Conservation (phyloP, 164 flowering plant species). For the Magnolia sinica region DNA sequence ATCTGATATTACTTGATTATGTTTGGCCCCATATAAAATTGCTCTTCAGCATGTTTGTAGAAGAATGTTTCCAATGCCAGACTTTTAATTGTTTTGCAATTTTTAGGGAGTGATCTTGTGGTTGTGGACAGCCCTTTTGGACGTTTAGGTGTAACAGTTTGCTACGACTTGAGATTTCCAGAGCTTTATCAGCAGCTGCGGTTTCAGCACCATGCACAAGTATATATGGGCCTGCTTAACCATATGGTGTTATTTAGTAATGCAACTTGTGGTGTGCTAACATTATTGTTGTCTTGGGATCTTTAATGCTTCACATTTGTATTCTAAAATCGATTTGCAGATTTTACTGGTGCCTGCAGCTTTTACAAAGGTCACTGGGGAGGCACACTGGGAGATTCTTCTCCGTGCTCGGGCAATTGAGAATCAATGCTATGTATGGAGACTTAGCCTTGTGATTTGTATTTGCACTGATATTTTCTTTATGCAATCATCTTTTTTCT, state of each 20-base stretch:
- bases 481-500: not conserved
- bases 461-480: conserved; percentile 2
- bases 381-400: conserved; percentile 97
- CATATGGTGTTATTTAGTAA: not conserved
- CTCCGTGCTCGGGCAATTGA: conserved; percentile 94
- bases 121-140: conserved; percentile 79
- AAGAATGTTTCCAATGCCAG: not conserved
- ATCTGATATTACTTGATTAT: not conserved
- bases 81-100: not conserved
- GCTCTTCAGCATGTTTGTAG: not conserved
- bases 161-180: conserved; percentile 96
- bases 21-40: not conserved
- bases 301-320: not conserved
- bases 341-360: conserved; percentile 86
- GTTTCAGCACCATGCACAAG: conserved; percentile 80
- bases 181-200: conserved; percentile 79
- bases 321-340: conserved; percentile 29
- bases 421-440: conserved; percentile 86
- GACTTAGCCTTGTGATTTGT: not conserved
- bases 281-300: not conserved
- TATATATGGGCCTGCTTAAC: conserved; percentile 11
- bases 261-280: not conserved
- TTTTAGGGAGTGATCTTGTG: conserved; percentile 66
- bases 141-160: conserved; percentile 81
- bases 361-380: conserved; percentile 79